These are phyloP conservation scores for Danielia oregonensis DNA, from an alignment of 805 yeast species.

Conservation along the genomic window DNA sequence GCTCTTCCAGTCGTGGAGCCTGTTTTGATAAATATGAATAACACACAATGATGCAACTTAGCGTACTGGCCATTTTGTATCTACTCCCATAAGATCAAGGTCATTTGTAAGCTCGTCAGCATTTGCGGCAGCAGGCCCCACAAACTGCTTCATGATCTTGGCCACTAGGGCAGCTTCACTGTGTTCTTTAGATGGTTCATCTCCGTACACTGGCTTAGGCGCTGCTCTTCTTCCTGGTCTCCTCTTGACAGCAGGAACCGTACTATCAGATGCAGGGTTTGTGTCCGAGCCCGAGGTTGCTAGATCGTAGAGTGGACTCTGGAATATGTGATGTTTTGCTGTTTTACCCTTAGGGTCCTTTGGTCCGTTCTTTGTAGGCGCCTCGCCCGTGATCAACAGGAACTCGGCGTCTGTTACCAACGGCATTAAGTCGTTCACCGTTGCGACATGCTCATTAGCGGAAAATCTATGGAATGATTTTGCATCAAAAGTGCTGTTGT, in stretches of 20 bases:
- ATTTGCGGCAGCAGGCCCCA: constrained; percentile 35
- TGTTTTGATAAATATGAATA: no score
- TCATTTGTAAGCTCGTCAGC: constrained; percentile 33
- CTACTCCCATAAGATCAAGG: constrained; percentile 33
- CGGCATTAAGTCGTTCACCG: constrained; percentile 42
- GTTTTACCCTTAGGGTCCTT: constrained; percentile 15
- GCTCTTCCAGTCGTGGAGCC: no score
- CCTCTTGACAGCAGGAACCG: constrained; percentile 20
- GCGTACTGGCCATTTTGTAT: constrained; percentile 32
- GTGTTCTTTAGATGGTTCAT: constrained; percentile 17
- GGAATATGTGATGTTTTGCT: constrained; percentile 38
- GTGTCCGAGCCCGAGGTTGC: constrained; percentile 41
- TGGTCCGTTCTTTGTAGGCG: constrained; percentile 24
- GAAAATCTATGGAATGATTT: constrained; percentile 7
- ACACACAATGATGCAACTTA: no score
- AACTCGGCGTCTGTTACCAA: constrained; percentile 35
- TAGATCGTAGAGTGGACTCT: constrained; percentile 35
- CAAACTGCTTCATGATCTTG: constrained; percentile 40
- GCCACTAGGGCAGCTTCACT: constrained; percentile 38
- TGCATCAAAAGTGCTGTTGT: constrained; percentile 7
- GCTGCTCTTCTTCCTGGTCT: constrained; percentile 39
- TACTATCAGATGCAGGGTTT: constrained; percentile 18
- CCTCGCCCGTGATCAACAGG: constrained; percentile 37
- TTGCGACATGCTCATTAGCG: constrained; percentile 10
- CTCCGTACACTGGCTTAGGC: constrained; percentile 14